Percentiles rank a stretch among this genome's conserved stretches.
Evolutionary conservation across 164 flowering plant species (phyloP).

Genomic region (Macadamia integrifolia): DNA sequence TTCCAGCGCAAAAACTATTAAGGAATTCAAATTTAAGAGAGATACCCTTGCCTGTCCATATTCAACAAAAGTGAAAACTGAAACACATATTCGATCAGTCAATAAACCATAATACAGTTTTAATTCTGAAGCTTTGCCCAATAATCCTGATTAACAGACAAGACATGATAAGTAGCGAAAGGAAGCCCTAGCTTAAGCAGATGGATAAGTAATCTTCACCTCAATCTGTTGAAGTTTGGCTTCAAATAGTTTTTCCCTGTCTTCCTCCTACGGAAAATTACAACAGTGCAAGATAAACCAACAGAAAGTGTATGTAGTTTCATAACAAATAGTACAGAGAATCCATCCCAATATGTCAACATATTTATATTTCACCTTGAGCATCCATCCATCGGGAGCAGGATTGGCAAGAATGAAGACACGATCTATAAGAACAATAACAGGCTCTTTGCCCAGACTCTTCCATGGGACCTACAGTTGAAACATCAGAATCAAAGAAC

Average conservation of each 20-base stretch:
- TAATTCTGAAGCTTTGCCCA: too few species aligned
- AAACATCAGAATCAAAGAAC: slow-evolving; percentile 4
- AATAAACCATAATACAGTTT: too few species aligned
- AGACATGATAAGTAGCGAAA: neutral
- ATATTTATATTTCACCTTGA: slow-evolving; percentile 40
- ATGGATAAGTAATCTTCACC: slow-evolving; percentile 34
- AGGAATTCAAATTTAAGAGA: too few species aligned
- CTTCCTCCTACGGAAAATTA: slow-evolving; percentile 55
- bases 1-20: neutral
- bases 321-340: neutral
- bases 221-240: slow-evolving; percentile 95
- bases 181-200: neutral
- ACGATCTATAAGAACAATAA: slow-evolving; percentile 90
- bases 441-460: slow-evolving; percentile 98
- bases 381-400: slow-evolving; percentile 61
- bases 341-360: neutral
- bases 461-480: slow-evolving; percentile 92
- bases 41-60: too few species aligned
- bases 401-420: slow-evolving; percentile 92
- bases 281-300: slow-evolving; percentile 2
- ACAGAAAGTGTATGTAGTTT: neutral
- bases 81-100: too few species aligned
- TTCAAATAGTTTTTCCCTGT: slow-evolving; percentile 77
- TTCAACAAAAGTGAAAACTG: too few species aligned
- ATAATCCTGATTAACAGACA: neutral